Base-by-base conservation (phyloP, 495 filamentous ascomycete species). In the Rhypophila decipiens region DNA sequence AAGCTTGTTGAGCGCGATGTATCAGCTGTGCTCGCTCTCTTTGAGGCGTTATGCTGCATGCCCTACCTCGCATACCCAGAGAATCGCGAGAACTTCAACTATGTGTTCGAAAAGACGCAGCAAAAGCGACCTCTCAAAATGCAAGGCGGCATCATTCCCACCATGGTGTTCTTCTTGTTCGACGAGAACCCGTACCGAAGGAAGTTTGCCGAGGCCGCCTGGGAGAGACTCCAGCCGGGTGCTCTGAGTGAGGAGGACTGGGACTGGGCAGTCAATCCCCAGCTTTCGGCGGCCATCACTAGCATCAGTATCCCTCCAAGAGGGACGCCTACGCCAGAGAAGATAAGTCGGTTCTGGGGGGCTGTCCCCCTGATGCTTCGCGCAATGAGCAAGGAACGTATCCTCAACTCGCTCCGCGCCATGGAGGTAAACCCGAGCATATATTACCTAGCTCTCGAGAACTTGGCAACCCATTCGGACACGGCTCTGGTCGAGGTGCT, bases 151-250 rank as follows among this genome's bases (percentile, higher is more conserved):
- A 83, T 84, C 39, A 72, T 88, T 5, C 90, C 89, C 9, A 86
- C 87, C 8, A 86, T 90, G 64, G 84, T 84, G 13, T 74, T 69
- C 13, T 95, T 95, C 55, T 71, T 96, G 2, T 95, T 95, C 55
- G 80, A 85, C 46, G 60, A 72, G 4, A 75, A 86, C 24, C 65
- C 70, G 24, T 62, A 60, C 36, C 76, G 85, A 34, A 71, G 68
- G 20, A 66, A 69, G 34, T 96, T 90, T 77, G 90, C 88, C 7
- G 61, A 77, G 19, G 65, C 72, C 21, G 75, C 82, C 1, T 94
- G 86, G 80, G 66, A 73, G 19, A 77, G 77, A 44, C 78, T 80
- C 41, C 57, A 67, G 11, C 63, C 76, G 2, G 70, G 70, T 15
- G 46, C 51, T 12, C 75, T 88, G 7, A 80, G 79, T 0, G 63